Evolutionary conservation across 2,329 filamentous ascomycete genomes (phyloP).

Genomic region (Xylariaceae sp.): DNA sequence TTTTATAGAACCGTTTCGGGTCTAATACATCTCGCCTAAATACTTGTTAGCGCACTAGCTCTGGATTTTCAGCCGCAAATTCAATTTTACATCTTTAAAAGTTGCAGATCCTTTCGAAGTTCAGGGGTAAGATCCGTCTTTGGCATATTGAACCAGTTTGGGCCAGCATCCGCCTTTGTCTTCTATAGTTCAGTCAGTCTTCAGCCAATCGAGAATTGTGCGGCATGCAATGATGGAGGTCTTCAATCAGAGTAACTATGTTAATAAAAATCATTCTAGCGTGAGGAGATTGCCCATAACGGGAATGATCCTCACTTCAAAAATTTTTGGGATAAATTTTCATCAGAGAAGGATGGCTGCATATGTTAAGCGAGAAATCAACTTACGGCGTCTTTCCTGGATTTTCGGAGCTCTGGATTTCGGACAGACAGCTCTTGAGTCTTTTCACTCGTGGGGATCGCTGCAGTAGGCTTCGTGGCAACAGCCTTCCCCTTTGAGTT

Average conservation of each 20-base stretch:
- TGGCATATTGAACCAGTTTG: constrained; percentile 84
- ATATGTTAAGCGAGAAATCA: background rate
- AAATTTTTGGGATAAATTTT: constrained; percentile 65
- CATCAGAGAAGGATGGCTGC: constrained; percentile 57
- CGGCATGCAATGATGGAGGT: constrained; percentile 1
- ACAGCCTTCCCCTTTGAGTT: constrained; percentile 8
- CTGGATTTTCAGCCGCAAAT: background rate
- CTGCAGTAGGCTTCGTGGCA: constrained; percentile 9
- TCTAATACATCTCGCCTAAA: background rate
- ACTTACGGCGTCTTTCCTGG: constrained; percentile 33
- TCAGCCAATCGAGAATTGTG: background rate
- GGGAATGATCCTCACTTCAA: constrained; percentile 74
- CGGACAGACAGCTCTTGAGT: constrained; percentile 25
- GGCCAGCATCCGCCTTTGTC: constrained; percentile 60
- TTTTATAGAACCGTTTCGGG: constrained; percentile 60
- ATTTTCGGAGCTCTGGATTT: constrained; percentile 24
- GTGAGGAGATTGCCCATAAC: constrained; percentile 76
- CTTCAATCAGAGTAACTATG: constrained; percentile 71
- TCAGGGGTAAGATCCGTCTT: constrained; percentile 79
- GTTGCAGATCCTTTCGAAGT: constrained; percentile 82
- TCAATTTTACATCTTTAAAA: constrained; percentile 45
- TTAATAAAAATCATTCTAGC: constrained; percentile 48
- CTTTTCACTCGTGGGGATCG: constrained; percentile 9
- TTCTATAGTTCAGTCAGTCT: constrained; percentile 25
- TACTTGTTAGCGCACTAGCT: constrained; percentile 55